phyloP scores from a whole-genome alignment of 768 basidiomycete species.

The Hemileccinum rubropunctum region DNA sequence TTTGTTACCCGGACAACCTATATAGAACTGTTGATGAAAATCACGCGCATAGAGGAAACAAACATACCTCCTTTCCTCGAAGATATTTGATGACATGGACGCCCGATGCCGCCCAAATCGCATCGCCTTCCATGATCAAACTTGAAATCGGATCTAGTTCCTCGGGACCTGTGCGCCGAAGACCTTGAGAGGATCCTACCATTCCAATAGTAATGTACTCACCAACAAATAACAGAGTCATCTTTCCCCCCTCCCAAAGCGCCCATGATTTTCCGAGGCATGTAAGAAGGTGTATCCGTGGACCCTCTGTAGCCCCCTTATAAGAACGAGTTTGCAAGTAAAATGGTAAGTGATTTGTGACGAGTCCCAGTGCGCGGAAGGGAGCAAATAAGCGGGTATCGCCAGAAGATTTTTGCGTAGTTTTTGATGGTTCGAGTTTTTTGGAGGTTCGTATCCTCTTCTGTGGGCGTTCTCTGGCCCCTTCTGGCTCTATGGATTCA shows the following conservation, averaged over 20 bases:
- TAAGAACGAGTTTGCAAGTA: slow-evolving; percentile 80
- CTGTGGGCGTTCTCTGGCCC: slow-evolving; percentile 19
- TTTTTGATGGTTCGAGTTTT: slow-evolving; percentile 2
- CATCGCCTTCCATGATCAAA: slow-evolving; percentile 81
- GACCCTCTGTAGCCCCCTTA: slow-evolving; percentile 83
- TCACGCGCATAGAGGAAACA: neutral
- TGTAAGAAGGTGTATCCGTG: slow-evolving; percentile 79
- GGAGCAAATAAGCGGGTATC: slow-evolving; percentile 73
- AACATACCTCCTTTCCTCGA: slow-evolving; percentile 80
- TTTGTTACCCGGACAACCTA: slow-evolving; percentile 58
- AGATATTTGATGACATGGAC: slow-evolving; percentile 69
- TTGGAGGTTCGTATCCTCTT: slow-evolving; percentile 21
- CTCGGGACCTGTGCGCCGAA: slow-evolving; percentile 67
- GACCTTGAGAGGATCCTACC: slow-evolving; percentile 1
- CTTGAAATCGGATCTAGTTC: slow-evolving; percentile 67
- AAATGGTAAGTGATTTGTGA: slow-evolving; percentile 90
- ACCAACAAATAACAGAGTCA: slow-evolving; percentile 93
- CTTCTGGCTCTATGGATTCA: slow-evolving; percentile 13
- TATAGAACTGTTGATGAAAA: slow-evolving; percentile 5
- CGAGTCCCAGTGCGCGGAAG: slow-evolving; percentile 91
- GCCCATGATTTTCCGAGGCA: slow-evolving; percentile 91
- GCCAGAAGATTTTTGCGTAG: slow-evolving; percentile 4
- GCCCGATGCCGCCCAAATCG: slow-evolving; percentile 80
- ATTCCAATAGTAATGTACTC: slow-evolving; percentile 30
- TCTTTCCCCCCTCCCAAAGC: slow-evolving; percentile 93